A percentile compares a stretch with the other conserved stretches of the same genome.
phyloP scores from a whole-genome alignment of 192 early-diverging fungal species.

The Gorgonomyces haynaldii region DNA sequence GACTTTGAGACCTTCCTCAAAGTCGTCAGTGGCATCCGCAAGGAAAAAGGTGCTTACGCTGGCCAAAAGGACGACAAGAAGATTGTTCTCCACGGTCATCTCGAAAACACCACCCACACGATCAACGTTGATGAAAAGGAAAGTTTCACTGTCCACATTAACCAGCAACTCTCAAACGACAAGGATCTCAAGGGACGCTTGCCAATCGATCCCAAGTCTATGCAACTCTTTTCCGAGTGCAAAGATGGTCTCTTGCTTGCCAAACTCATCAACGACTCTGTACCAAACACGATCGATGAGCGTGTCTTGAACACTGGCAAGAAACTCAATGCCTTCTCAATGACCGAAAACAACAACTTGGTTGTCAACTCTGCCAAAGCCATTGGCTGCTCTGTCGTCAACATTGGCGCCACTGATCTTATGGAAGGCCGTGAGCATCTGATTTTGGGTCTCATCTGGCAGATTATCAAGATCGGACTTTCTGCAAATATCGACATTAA shows the following conservation, averaged over 20 bases:
- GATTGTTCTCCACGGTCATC: slow-evolving; percentile 70
- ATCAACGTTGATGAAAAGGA: slow-evolving; percentile 99
- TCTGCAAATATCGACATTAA: slow-evolving; percentile 96
- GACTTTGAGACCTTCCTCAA: slow-evolving; percentile 38
- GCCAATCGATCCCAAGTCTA: slow-evolving; percentile 84
- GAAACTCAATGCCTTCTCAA: slow-evolving; percentile 87
- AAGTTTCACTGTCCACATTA: slow-evolving; percentile 91
- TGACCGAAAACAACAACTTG: slow-evolving; percentile 99
- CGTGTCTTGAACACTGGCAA: slow-evolving; percentile 86
- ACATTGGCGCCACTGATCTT: slow-evolving; percentile 94
- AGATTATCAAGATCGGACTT: slow-evolving; percentile 97
- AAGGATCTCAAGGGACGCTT: slow-evolving; percentile 70
- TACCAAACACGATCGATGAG: slow-evolving; percentile 96
- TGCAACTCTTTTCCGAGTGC: slow-evolving; percentile 95
- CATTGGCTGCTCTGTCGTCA: slow-evolving; percentile 95
- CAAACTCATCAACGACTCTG: slow-evolving; percentile 97
- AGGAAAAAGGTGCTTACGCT: slow-evolving; percentile 32
- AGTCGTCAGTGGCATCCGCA: slow-evolving; percentile 30
- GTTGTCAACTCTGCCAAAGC: slow-evolving; percentile 98
- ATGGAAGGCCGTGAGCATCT: slow-evolving; percentile 95
- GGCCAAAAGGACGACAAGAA: slow-evolving; percentile 52
- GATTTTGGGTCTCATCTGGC: slow-evolving; percentile 94
- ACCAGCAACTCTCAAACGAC: slow-evolving; percentile 71
- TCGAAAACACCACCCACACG: slow-evolving; percentile 84
- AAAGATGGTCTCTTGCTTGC: slow-evolving; percentile 88